Percentiles rank a stretch among this genome's conserved stretches.
Conservation (phyloP, 495 filamentous ascomycete species). For the Amniculicola lignicola region DNA sequence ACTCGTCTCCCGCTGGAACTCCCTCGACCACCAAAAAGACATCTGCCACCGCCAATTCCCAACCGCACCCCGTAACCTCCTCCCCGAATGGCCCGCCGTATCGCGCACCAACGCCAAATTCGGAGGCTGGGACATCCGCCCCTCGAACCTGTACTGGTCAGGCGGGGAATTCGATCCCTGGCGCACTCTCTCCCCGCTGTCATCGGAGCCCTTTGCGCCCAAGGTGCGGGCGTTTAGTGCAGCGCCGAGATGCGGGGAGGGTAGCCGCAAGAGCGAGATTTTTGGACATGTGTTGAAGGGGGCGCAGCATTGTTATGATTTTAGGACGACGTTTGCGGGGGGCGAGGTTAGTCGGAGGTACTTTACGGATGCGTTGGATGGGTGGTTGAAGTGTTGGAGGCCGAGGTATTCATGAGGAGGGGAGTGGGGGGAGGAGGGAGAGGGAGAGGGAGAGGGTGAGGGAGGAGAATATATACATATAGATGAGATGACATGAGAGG, state of each 20-base stretch:
- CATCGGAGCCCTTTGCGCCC: constrained; percentile 46
- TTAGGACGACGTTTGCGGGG: constrained; percentile 37
- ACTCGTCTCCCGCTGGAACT: constrained; percentile 53
- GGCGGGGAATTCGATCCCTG: constrained; percentile 60
- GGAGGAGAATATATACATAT: neutral
- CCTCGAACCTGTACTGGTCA: constrained; percentile 56
- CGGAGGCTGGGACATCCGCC: constrained; percentile 57
- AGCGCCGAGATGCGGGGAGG: constrained; percentile 48
- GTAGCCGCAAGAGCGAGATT: constrained; percentile 41
- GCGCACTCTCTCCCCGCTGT: constrained; percentile 52
- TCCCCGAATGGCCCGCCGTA: constrained; percentile 46
- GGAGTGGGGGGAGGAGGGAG: constrained; percentile 1
- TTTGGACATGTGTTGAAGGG: constrained; percentile 53
- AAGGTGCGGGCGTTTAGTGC: constrained; percentile 36
- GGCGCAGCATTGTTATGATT: constrained; percentile 55
- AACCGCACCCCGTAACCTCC: constrained; percentile 42
- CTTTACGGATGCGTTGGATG: constrained; percentile 46
- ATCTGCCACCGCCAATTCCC: constrained; percentile 56
- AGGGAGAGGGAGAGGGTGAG: neutral
- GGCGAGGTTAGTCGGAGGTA: constrained; percentile 40
- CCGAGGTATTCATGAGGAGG: constrained; percentile 13
- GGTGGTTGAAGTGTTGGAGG: constrained; percentile 49
- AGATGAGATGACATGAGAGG: too few relatives aligned
- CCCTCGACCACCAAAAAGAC: constrained; percentile 50
- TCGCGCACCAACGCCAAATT: constrained; percentile 46